Conservation (phyloP, 441 rosid genomes). For the Bruguiera hainesii region DNA sequence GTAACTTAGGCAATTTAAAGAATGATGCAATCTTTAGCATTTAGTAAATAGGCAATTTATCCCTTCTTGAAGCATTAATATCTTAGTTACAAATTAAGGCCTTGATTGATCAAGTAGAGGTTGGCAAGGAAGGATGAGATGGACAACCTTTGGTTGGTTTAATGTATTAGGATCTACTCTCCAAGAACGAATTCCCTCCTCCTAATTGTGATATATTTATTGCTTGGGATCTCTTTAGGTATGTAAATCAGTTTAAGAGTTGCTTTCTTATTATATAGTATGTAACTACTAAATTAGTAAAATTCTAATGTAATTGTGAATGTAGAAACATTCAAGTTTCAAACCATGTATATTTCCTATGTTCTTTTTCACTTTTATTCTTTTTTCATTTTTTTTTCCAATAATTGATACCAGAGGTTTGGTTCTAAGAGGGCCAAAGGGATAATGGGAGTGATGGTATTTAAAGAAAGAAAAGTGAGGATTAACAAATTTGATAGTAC, state of each 20-base stretch:
- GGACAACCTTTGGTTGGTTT: constrained; percentile 85
- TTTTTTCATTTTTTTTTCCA: too few species aligned
- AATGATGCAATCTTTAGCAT: constrained; percentile 3
- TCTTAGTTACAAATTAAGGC: not conserved
- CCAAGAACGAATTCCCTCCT: constrained; percentile 63
- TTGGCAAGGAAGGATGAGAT: constrained; percentile 63
- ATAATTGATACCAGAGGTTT: too few species aligned
- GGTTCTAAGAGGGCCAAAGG: too few species aligned
- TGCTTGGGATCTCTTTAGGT: constrained; percentile 92
- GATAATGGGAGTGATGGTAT: too few species aligned
- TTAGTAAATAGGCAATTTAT: constrained; percentile 2
- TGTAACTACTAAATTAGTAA: too few species aligned
- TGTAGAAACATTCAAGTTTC: too few species aligned
- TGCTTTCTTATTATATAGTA: too few species aligned
- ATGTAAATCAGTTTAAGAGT: not conserved
- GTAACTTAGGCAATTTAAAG: not conserved
- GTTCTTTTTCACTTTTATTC: too few species aligned
- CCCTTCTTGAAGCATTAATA: not conserved
- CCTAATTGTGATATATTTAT: constrained; percentile 42
- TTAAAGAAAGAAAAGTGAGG: too few species aligned
- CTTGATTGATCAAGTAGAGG: constrained; percentile 37
- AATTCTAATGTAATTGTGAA: too few species aligned
- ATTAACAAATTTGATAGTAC: too few species aligned
- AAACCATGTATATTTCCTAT: too few species aligned
- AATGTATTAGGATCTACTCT: constrained; percentile 61